Evolutionary conservation across 176 grass and related monocot genomes (phyloP).

Genomic region (Phragmites australis): DNA sequence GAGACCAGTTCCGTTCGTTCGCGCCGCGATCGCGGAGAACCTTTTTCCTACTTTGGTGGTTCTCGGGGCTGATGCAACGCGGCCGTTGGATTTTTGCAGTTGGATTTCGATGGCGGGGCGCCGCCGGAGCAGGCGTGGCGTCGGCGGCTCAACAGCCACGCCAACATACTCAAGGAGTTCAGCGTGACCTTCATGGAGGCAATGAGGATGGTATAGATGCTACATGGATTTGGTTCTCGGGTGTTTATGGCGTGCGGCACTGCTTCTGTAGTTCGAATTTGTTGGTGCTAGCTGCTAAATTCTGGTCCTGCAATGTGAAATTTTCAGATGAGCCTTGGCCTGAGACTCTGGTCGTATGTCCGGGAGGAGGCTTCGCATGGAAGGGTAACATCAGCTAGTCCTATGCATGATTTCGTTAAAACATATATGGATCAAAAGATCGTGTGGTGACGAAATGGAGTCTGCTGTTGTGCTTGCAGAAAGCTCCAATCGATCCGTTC

Average conservation of each 20-base stretch:
- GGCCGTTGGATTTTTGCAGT: conserved; percentile 44
- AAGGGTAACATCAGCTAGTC: conserved; percentile 63
- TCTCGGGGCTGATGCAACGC: background rate
- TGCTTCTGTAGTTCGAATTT: background rate
- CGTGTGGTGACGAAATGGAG: conserved; percentile 10
- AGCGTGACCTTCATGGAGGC: conserved; percentile 99
- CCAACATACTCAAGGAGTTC: conserved; percentile 94
- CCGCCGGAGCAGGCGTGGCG: conserved; percentile 95
- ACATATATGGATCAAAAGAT: background rate
- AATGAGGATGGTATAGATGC: conserved; percentile 87
- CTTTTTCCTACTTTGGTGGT: background rate
- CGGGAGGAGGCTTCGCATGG: conserved; percentile 96
- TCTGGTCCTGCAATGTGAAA: background rate
- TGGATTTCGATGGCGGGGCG: conserved; percentile 88
- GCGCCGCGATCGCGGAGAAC: background rate
- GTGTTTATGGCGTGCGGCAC: background rate
- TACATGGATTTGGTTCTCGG: background rate
- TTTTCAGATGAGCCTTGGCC: conserved; percentile 78
- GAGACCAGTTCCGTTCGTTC: conserved; percentile 25
- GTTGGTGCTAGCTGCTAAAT: conserved; percentile 7
- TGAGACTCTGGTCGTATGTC: conserved; percentile 97
- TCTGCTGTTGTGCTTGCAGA: conserved; percentile 57
- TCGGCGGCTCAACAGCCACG: conserved; percentile 83
- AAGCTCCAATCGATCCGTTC: conserved; percentile 99
- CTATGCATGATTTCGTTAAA: background rate